phyloP scores from a whole-genome alignment of 306 rosid species.

The Amphicarpaea edgeworthii region DNA sequence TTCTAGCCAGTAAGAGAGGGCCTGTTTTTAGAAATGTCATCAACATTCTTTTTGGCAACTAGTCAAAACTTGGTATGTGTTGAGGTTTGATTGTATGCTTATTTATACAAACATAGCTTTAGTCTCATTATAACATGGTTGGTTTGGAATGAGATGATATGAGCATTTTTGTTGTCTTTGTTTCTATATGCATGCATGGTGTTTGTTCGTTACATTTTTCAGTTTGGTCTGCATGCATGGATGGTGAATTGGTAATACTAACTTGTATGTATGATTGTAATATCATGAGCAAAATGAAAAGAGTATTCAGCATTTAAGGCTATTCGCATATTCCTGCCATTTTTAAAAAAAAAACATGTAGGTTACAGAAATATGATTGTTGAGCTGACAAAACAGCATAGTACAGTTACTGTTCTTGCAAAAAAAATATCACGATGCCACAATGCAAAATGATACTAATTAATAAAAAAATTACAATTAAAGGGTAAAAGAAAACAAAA shows the following conservation, averaged over 20 bases:
- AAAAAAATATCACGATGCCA: slow-evolving; percentile 22
- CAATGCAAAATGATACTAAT: slow-evolving; percentile 23
- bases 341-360: slow-evolving; percentile 16
- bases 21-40: slow-evolving; percentile 58
- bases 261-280: not conserved
- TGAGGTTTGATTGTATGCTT: no score
- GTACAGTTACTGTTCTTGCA: slow-evolving; percentile 35
- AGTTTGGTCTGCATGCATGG: not conserved
- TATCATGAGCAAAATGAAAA: not conserved
- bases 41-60: slow-evolving; percentile 66
- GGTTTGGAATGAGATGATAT: no score
- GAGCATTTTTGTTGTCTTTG: not conserved
- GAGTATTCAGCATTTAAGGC: no score
- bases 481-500: not conserved
- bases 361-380: not conserved
- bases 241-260: not conserved
- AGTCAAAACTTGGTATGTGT: no score
- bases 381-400: slow-evolving; percentile 29
- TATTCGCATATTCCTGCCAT: not conserved
- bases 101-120: no score
- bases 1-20: slow-evolving; percentile 56
- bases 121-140: no score
- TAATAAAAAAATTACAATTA: slow-evolving; percentile 10
- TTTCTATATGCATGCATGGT: not conserved
- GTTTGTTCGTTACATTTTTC: not conserved